Evolutionary conservation across 1,284 basidiomycete genomes (phyloP).

Genomic region (Cryptococcus sp.): DNA sequence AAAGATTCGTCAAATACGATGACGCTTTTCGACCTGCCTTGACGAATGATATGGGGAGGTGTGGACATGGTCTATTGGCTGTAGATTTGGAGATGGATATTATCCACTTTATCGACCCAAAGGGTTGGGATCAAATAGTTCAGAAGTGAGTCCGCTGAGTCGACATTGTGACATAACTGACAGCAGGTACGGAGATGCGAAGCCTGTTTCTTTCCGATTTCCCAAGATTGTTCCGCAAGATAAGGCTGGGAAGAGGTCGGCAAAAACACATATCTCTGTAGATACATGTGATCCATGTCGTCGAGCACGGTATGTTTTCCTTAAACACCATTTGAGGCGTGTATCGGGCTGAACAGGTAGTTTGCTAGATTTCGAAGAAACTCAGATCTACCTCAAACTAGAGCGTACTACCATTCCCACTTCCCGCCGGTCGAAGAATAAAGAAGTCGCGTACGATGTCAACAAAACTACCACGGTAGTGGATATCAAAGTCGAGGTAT

Average conservation of each 20-base stretch:
- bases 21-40: conserved; percentile 3
- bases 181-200: conserved; percentile 15
- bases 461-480: conserved; percentile 24
- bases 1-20: conserved; percentile 2
- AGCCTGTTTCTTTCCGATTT: not conserved
- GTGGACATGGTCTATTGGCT: conserved; percentile 35
- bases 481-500: conserved; percentile 28
- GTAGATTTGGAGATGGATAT: conserved; percentile 30
- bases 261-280: not conserved
- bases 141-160: conserved; percentile 16
- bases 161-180: not conserved
- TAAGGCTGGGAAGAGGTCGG: not conserved
- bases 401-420: not conserved
- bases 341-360: conserved; percentile 3
- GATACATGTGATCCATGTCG: conserved; percentile 13
- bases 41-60: conserved; percentile 17
- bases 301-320: conserved; percentile 3
- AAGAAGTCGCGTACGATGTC: conserved; percentile 8
- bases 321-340: not conserved
- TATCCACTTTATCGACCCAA: conserved; percentile 10
- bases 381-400: conserved; percentile 14
- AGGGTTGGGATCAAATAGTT: conserved; percentile 24
- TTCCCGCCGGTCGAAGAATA: conserved; percentile 1
- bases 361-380: conserved; percentile 13
- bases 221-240: not conserved